Evolutionary conservation across 2,329 filamentous ascomycete species (phyloP), one percentile per base, ranked within the genome.

Genomic region (Phaeomoniella chlamydospora): DNA sequence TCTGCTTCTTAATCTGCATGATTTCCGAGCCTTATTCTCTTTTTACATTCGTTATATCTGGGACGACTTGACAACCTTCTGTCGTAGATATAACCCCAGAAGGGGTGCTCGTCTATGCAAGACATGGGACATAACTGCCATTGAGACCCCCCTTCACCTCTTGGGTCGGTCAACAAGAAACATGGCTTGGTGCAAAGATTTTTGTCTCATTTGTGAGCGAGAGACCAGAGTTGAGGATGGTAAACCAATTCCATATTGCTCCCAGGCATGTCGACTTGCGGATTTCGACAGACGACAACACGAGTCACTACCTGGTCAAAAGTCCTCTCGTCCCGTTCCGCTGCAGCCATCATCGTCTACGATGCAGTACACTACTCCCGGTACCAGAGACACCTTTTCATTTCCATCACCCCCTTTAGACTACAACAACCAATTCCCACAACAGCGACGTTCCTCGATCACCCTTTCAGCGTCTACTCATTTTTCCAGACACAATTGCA

Each of bases 171-270:
- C n/a, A n/a, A n/a, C n/a, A 26, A 26, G n/a, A 26, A 26, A n/a
- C 22, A 26, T 26, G 22, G 22, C 22, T n/a, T 26, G 22, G 22
- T 26, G 22, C n/a, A 26, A 26, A 26, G 80, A 92, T 60, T 94
- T 84, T 72, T 94, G 87, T 70, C 76, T 94, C 49, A 77, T 80
- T 65, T 94, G 87, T 67, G 87, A 94, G 64, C 80, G 80, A 64
- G 83, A 90, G 62, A 86, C 80, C 41, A 6, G 22, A 26, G n/a
- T 26, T 26, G 22, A 26, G 22, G 73, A 82, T 45, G 77, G 77
- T 38, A 77, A 77, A 42, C 76, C 82, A 45, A n/a, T 26, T n/a
- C 22, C 22, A 26, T 94, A 93, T 69, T 94, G 87, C 70, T 93
- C 85, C 33, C 86, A 94, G 62, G 74, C 82, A 18, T 94, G 87